These are phyloP conservation scores for Hibiscus mutabilis DNA, from an alignment of 345 rosid species.

Conservation along the genomic window DNA sequence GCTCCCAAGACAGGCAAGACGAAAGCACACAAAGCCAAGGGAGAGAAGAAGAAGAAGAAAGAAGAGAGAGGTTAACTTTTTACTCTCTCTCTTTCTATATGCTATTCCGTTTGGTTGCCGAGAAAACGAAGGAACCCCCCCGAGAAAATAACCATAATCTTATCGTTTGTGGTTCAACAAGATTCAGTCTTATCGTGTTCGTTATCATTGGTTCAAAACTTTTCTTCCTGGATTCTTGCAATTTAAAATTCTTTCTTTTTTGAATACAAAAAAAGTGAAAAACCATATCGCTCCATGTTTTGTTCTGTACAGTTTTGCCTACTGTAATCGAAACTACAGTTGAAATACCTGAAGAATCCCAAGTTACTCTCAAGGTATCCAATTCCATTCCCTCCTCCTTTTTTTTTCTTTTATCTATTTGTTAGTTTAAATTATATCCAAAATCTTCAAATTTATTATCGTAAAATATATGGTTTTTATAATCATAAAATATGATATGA, in stretches of 20 bases:
- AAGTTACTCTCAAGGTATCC: conserved; percentile 72
- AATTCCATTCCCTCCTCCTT: not conserved
- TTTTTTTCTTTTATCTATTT: not conserved
- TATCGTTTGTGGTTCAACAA: not conserved
- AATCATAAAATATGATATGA: not conserved
- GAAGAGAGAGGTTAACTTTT: conserved; percentile 63
- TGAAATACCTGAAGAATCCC: conserved; percentile 68
- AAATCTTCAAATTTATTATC: too few relatives aligned
- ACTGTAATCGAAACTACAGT: conserved; percentile 61
- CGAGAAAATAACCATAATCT: not conserved
- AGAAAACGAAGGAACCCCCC: conserved; percentile 15
- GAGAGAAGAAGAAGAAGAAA: conserved; percentile 87
- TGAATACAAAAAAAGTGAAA: too few relatives aligned
- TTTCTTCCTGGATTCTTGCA: not conserved
- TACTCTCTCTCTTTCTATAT: not conserved
- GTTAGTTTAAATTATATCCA: too few relatives aligned
- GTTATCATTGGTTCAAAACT: not conserved
- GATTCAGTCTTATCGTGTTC: not conserved
- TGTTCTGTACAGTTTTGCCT: conserved; percentile 53
- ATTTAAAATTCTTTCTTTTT: too few relatives aligned
- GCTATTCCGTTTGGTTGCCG: conserved; percentile 8
- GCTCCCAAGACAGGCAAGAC: conserved; percentile 85
- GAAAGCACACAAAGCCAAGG: conserved; percentile 60
- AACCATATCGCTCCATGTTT: not conserved
- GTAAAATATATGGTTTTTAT: too few relatives aligned